Evolutionary conservation across 306 rosid genomes (phyloP), one percentile per base, ranked within the genome.

Genomic region (Vigna angularis): DNA sequence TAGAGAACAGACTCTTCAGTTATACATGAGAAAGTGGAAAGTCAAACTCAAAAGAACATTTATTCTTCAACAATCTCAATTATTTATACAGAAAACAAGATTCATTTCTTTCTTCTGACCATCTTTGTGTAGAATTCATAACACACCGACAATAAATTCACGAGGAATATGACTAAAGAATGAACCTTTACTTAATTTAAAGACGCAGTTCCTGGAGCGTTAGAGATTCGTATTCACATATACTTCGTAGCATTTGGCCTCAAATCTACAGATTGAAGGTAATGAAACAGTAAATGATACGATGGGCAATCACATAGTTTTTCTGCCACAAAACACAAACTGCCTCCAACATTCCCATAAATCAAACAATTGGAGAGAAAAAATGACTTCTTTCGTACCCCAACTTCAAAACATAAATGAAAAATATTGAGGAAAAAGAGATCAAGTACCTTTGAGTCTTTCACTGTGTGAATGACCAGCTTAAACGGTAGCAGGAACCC

Each of bases 401-500:
- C 14, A 53, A 47, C 57, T 66, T 44, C 1, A 17, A 42, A 42
- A 40, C 36, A 20, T 3, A 13, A 57, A 7, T 40, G 42, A 28
- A 26, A 49, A 52, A 20, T 6, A 40, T 4, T 10, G 62, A 82
- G 76, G 76, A 83, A 82, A 80, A 78, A 81, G 71, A 40, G 15
- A 71, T 45, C 24, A 75, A 76, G 26, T 71, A 85, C 91, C 91
- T 82, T 82, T 66, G 79, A 84, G 83, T 59, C 91, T 82, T 83
- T 66, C 79, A 81, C 85, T 50, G 72, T 69, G 68, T 85, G 81
- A 78, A 72, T 76, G 56, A 79, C 49, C 57, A 48, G 26, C 14
- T 77, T 38, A 70, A 70, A 9, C 2, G 13, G 12, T 70, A 74
- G 79, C 73, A 40, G 16, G 72, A 45, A 62, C 20, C 51, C 75